phyloP scores from a whole-genome alignment of 495 filamentous ascomycete genomes.

The Evernia prunastri region DNA sequence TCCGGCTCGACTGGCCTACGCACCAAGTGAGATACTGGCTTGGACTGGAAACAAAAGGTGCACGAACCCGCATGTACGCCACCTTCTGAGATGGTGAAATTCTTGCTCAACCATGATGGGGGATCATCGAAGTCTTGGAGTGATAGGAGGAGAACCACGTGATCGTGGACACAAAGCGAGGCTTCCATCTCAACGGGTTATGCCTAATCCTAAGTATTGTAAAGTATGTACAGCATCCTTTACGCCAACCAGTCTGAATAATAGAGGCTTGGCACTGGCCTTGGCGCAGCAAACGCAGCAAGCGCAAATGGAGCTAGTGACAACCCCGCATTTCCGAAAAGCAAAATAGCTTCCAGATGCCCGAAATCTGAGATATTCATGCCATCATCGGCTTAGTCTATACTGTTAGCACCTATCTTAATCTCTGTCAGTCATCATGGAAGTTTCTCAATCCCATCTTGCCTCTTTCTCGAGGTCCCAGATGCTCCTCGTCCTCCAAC shows the following conservation, averaged over 20 bases:
- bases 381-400: background rate
- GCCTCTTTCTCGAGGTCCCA: background rate
- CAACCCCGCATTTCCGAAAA: background rate
- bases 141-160: constrained; percentile 1
- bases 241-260: no score
- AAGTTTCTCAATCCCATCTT: background rate
- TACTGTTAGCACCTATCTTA: background rate
- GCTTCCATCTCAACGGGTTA: background rate
- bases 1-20: background rate
- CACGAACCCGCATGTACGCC: background rate
- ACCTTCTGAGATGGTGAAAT: constrained; percentile 1
- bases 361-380: background rate
- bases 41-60: background rate
- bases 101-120: constrained; percentile 1
- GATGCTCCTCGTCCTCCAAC: background rate
- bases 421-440: background rate
- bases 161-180: background rate
- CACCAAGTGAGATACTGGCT: background rate
- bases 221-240: no score
- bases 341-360: background rate
- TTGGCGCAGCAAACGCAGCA: background rate
- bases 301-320: background rate
- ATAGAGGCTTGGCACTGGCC: background rate
- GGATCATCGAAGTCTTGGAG: background rate
- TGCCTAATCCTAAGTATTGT: background rate